Conservation (phyloP, 2,329 filamentous ascomycete species). For the Aspergillus sojae region DNA sequence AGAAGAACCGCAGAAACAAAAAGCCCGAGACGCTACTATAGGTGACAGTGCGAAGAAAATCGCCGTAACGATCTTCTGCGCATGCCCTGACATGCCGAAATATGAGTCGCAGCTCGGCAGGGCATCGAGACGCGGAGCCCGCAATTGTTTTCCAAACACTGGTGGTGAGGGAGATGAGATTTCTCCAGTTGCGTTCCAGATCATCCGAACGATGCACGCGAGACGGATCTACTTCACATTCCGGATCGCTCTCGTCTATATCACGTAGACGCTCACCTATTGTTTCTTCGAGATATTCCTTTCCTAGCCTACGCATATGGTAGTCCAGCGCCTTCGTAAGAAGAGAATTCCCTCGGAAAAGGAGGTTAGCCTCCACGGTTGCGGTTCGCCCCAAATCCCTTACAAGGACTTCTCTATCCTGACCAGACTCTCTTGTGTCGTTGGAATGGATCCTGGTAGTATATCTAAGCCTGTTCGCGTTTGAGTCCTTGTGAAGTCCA, state of each 20-base stretch:
- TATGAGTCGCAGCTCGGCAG: conserved; percentile 78
- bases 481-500: conserved; percentile 79
- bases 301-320: conserved; percentile 92
- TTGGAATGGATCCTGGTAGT: conserved; percentile 66
- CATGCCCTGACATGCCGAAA: conserved; percentile 91
- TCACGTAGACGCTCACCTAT: conserved; percentile 82
- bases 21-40: conserved; percentile 97
- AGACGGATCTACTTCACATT: conserved; percentile 94
- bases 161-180: conserved; percentile 74
- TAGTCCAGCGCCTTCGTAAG: conserved; percentile 91
- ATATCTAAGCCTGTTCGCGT: conserved; percentile 64
- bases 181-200: conserved; percentile 79
- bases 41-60: conserved; percentile 83
- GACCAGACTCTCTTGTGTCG: conserved; percentile 58
- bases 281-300: conserved; percentile 87
- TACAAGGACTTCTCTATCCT: conserved; percentile 63
- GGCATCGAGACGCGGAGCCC: conserved; percentile 72
- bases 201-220: conserved; percentile 69
- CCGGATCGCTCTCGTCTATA: conserved; percentile 86
- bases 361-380: conserved; percentile 81
- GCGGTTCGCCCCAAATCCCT: conserved; percentile 66
- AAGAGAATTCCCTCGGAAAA: conserved; percentile 93
- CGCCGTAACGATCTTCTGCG: conserved; percentile 90
- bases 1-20: conserved; percentile 91
- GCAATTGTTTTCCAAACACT: conserved; percentile 85